phyloP scores from a whole-genome alignment of 2,329 filamentous ascomycete species.

The Fusarium udum region DNA sequence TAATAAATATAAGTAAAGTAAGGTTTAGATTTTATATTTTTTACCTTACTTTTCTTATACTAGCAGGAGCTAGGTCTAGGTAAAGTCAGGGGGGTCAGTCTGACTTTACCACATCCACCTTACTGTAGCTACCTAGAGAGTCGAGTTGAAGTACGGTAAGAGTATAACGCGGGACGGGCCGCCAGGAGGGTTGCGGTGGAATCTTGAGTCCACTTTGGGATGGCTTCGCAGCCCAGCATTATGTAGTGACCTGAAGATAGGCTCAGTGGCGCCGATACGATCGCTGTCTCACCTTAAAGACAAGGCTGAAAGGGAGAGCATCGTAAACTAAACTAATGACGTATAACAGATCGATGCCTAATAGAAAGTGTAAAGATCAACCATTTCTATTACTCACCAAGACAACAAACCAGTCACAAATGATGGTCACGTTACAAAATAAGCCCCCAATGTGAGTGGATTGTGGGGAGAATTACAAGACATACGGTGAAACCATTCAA shows the following conservation, averaged over 20 bases:
- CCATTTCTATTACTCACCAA: not conserved
- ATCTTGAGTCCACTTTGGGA: not conserved
- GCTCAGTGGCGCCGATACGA: not conserved
- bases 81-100: no score
- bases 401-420: conserved; percentile 9
- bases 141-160: no score
- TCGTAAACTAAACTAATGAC: not conserved
- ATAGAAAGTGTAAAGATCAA: not conserved
- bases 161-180: not conserved
- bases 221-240: not conserved
- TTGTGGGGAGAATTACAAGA: conserved; percentile 10
- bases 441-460: conserved; percentile 17
- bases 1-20: no score
- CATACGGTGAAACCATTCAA: conserved; percentile 7
- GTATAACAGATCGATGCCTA: not conserved
- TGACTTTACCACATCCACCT: no score
- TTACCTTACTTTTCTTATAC: no score
- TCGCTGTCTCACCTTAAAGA: not conserved
- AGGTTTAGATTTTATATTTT: no score
- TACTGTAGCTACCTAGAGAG: not conserved
- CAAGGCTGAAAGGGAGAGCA: not conserved
- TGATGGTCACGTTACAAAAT: conserved; percentile 18
- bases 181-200: not conserved
- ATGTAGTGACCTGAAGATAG: not conserved
- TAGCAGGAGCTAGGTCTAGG: no score